These are phyloP conservation scores for Chalaropsis thielavioides DNA, from an alignment of 2,329 filamentous ascomycete genomes.

Conservation along the genomic window DNA sequence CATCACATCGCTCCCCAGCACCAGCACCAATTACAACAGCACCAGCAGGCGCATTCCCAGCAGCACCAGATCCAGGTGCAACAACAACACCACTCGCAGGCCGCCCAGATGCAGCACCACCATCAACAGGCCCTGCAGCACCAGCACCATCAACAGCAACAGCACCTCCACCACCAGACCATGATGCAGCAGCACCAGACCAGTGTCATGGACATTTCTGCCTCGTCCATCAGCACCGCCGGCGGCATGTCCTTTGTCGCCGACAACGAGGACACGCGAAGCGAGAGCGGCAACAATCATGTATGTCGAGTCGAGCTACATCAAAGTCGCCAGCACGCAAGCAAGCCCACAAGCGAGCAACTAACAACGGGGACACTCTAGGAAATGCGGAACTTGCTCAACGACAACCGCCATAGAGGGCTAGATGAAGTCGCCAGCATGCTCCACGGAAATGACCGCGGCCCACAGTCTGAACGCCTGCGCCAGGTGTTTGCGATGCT, in stretches of 20 bases:
- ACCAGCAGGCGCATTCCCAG: constrained; percentile 20
- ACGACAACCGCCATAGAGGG: constrained; percentile 50
- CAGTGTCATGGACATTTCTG: constrained; percentile 12
- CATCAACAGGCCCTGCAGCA: constrained; percentile 11
- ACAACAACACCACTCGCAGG: constrained; percentile 12
- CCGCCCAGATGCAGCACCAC: constrained; percentile 11
- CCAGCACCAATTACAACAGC: constrained; percentile 22
- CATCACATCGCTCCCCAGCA: constrained; percentile 18
- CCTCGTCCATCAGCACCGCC: constrained; percentile 9
- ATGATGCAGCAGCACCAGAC: constrained; percentile 35
- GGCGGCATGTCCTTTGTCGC: constrained; percentile 10
- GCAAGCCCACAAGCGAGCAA: no score
- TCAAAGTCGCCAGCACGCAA: no score
- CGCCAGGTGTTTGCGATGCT: constrained; percentile 82
- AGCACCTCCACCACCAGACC: constrained; percentile 26
- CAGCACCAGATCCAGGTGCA: constrained; percentile 4
- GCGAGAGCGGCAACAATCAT: constrained; percentile 12
- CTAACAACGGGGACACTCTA: constrained; percentile 18
- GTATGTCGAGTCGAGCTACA: constrained; percentile 3
- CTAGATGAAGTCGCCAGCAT: constrained; percentile 61
- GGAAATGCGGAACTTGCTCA: constrained; percentile 62
- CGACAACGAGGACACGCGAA: constrained; percentile 11
- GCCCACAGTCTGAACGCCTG: constrained; percentile 66
- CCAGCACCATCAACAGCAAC: constrained; percentile 17
- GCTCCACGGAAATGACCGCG: constrained; percentile 64